These are phyloP conservation scores for Euphorbia lathyris DNA, from an alignment of 345 rosid species.

Conservation along the genomic window DNA sequence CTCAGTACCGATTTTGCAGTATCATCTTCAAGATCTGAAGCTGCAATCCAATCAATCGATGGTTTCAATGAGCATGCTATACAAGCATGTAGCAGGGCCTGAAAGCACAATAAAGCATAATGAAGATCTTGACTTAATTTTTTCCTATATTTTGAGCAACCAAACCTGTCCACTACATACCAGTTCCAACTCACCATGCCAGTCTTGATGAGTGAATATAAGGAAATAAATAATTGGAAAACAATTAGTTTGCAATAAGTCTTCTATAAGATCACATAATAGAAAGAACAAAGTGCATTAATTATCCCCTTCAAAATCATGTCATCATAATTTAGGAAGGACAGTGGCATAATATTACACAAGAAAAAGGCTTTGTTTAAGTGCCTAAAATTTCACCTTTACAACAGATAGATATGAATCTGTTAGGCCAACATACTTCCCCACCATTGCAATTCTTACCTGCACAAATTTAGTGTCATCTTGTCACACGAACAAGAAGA, in stretches of 20 bases:
- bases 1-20: constrained; percentile 30
- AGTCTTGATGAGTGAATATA: neutral
- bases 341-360: neutral
- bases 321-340: neutral
- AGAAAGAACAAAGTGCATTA: neutral
- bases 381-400: constrained; percentile 21
- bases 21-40: constrained; percentile 38
- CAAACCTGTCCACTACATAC: neutral
- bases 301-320: constrained; percentile 1
- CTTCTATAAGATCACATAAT: neutral
- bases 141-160: constrained; percentile 11
- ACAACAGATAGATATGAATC: constrained; percentile 37
- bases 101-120: constrained; percentile 7
- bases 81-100: constrained; percentile 39
- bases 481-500: constrained; percentile 23
- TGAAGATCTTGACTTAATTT: neutral
- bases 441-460: constrained; percentile 40
- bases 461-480: constrained; percentile 23
- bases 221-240: neutral
- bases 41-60: constrained; percentile 38
- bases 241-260: neutral
- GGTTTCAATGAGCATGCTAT: constrained; percentile 33
- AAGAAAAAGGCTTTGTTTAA: neutral
- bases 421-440: constrained; percentile 37
- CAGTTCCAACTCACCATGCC: neutral